Base-by-base conservation (phyloP, 352 stramenopile genomes). In the Globisporangium echinulatum region DNA sequence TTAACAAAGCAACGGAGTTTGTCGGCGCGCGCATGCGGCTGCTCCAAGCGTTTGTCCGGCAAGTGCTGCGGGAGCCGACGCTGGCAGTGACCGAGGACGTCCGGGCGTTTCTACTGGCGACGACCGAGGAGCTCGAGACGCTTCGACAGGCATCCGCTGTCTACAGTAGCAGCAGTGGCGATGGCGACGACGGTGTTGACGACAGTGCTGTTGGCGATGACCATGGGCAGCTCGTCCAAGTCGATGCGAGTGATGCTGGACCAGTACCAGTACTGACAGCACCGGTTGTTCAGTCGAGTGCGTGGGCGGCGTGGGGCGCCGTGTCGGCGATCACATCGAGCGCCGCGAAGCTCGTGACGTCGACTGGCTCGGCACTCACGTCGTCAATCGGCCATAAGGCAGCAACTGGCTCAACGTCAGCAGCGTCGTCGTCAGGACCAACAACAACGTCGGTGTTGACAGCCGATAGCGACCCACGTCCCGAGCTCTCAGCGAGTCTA, bases 1-100 rank as follows among this genome's bases (percentile, higher is more conserved):
- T 92, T 61, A 92, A 92, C 71, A 89, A 89, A 47, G 78, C 88
- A 57, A 87, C 85, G 56, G 84, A 94, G 59, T 94, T 94, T 77
- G 84, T 94, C 13, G 79, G 77, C 13, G 82, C 92, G 61, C 79
- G 84, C n/a, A 94, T 94, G 82, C 77, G 79, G 0, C 60, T 82
- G 42, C 61, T 94, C 49, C 82, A 94, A 67, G 84, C 84, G 7
- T 94, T 94, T 66, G 47, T 94, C 40, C 77, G 84, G 5, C 70
- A 87, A 66, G 77, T 94, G 19, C 58, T 94, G 25, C 78, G 84
- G 8, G 79, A 86, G 14, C 77, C 84, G 5, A 64, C 75, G 56
- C 72, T 94, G n/a, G 75, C 80, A 5, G 69, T 74, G 17, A 82
- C 79, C 11, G 82, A 94, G 56, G 67, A 90, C 49, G 80, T 88